These are phyloP conservation scores for Candida takata DNA, from an alignment of 805 yeast genomes.

Conservation along the genomic window DNA sequence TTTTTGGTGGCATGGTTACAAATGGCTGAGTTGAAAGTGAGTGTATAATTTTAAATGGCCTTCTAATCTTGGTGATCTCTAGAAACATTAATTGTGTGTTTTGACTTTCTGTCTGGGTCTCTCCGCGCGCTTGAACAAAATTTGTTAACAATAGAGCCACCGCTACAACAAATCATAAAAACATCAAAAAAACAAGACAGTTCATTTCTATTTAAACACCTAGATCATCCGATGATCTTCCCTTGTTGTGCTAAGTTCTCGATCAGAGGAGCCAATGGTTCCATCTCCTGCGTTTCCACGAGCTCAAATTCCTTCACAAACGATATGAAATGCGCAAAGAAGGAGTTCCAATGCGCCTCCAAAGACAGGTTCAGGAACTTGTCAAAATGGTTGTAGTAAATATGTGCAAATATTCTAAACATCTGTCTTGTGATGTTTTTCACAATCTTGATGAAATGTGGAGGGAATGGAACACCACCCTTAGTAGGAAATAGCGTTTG, in stretches of 20 bases:
- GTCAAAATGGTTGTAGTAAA: slow-evolving; percentile 92
- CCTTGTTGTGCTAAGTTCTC: slow-evolving; percentile 82
- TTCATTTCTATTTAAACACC: not conserved
- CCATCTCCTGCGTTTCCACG: slow-evolving; percentile 71
- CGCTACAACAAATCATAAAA: too few relatives aligned
- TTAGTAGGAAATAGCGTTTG: slow-evolving; percentile 89
- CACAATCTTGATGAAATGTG: slow-evolving; percentile 71
- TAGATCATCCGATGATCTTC: slow-evolving; percentile 41
- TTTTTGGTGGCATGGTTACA: slow-evolving; percentile 1
- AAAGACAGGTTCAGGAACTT: slow-evolving; percentile 83
- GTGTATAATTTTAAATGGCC: too few relatives aligned
- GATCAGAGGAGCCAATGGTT: slow-evolving; percentile 70
- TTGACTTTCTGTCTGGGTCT: too few relatives aligned
- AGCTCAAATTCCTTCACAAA: slow-evolving; percentile 79
- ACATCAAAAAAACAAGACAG: too few relatives aligned
- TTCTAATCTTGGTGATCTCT: too few relatives aligned
- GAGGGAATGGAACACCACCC: slow-evolving; percentile 83
- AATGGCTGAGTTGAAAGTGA: too few relatives aligned
- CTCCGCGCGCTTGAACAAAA: too few relatives aligned
- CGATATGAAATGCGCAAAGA: slow-evolving; percentile 89
- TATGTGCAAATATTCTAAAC: slow-evolving; percentile 93
- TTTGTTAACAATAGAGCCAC: too few relatives aligned
- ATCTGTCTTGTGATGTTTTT: slow-evolving; percentile 85
- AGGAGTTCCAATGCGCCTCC: slow-evolving; percentile 98
- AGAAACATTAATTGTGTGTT: too few relatives aligned